Base-by-base conservation (phyloP, 2,329 filamentous ascomycete species). In the Gnomoniopsis sp. region DNA sequence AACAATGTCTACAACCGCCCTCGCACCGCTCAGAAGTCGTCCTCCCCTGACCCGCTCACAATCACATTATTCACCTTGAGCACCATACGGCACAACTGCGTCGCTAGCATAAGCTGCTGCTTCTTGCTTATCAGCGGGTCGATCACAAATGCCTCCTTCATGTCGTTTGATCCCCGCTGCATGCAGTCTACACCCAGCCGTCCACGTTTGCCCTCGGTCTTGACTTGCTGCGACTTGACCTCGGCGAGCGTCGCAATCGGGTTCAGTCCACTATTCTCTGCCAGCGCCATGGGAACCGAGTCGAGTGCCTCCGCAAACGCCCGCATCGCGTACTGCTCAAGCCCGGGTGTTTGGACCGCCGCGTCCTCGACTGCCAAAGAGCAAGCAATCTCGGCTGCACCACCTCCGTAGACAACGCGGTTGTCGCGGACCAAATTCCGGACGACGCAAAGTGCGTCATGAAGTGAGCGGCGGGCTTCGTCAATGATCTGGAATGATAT, bases 281-380 rank as follows among this genome's bases (percentile, higher is more conserved):
- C 93, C 61, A 99, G 83, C 2, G 95, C 91, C 91, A 99, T 95
- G 36, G 95, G 95, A 1, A 99, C 83, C 1, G 90, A 83, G 74
- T 99, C 95, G 38, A 99, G 85, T 6, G 95, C 96, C 75, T 98
- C 93, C 62, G 95, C 86, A 72, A 99, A 99, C 23, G 95, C 95
- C 62, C 95, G 90, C 93, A 99, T 99, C 65, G 93, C 93, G 75
- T 99, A 99, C 77, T 99, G 95, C 77, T 97, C 93, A 43, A 99
- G 85, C n/a, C 95, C 95, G 23, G 93, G 91, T 54, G 91, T 96
- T 87, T 96, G 91, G 70, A 93, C 88, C 47, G 93, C 93, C 26
- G 91, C 93, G 68, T 97, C 93, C 75, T 98, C 93, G 49, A 99
- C 93, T 3, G 95, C 95, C 57, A 99, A 79, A 22, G 92, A 96